phyloP scores from a whole-genome alignment of 768 basidiomycete genomes.

The Xanthoconium purpureum region DNA sequence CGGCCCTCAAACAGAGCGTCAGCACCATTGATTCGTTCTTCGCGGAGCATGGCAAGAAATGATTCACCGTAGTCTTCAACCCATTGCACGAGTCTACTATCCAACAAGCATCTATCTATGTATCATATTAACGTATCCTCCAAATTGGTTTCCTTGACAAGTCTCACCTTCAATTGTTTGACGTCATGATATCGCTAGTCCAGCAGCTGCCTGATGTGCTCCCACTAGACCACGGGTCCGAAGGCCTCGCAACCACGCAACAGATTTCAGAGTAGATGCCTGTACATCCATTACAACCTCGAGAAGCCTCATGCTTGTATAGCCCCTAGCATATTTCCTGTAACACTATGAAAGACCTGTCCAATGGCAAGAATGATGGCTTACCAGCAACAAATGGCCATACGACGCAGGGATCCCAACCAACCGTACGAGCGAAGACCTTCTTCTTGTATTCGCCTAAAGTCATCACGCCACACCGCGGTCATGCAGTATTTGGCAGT shows the following conservation, averaged over 20 bases:
- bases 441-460: constrained; percentile 44
- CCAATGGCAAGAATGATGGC: constrained; percentile 24
- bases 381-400: constrained; percentile 74
- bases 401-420: constrained; percentile 46
- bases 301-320: constrained; percentile 46
- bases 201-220: constrained; percentile 70
- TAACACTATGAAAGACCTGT: constrained; percentile 2
- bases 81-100: neutral
- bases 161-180: neutral
- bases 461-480: constrained; percentile 77
- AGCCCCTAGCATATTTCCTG: constrained; percentile 61
- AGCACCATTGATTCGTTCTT: constrained; percentile 54
- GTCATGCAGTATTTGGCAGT: constrained; percentile 84
- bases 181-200: constrained; percentile 40
- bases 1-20: constrained; percentile 44
- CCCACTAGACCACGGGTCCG: constrained; percentile 57
- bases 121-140: neutral
- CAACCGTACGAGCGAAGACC: constrained; percentile 47
- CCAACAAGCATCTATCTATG: neutral
- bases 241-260: constrained; percentile 67
- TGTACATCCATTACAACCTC: constrained; percentile 65
- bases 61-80: neutral
- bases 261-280: constrained; percentile 50
- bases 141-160: neutral
- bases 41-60: constrained; percentile 25